Base-by-base conservation (phyloP, 83 land plant genomes). In the Picea mariana region DNA sequence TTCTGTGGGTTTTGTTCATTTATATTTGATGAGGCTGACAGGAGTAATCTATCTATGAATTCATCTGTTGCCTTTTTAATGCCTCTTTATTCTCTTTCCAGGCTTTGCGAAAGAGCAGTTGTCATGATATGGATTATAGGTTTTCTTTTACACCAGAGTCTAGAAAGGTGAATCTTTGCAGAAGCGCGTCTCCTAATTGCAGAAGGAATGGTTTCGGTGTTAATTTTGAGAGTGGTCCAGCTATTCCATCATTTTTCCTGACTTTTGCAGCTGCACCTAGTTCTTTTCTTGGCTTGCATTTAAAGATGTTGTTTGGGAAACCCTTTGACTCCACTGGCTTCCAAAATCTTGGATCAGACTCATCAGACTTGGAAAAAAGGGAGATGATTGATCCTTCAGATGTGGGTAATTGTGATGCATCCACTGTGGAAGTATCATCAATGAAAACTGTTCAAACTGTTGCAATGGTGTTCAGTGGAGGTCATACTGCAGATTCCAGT, bases 271-370 rank as follows among this genome's bases (percentile, higher is more conserved):
- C 87, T 81, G 90, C 84, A 64, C 87, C 91, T 49, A 78, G 84
- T 6, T 86, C 85, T 77, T 86, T 86, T 65, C 81, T 86, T 4
- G 79, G 84, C 34, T 69, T 89, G 81, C 92, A 92, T 88, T 88
- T 86, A 20, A 87, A 88, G 80, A 76, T 89, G 81, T 86, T 89
- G 24, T 83, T 86, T 84, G 79, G 81, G 42, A 86, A 77, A 18
- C 64, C 77, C 40, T 44, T 85, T 52, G 64, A 86, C 68, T 47
- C 64, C 60, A 27, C 59, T 8, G 75, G 66, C 62, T 83, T 85
- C 9, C 75, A 80, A 40, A 82, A 84, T 21, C 67, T 68, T 21
- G 68, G 64, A 67, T 67, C 84, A 8, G 40, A 69, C 6, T 6
- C 69, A 6, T 62, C 47, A 13, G 78, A 24, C 24, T 12, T 76